A percentile compares a stretch with the other conserved stretches of the same genome.
These are phyloP conservation scores for Pythium biforme DNA, from an alignment of 352 stramenopile genomes.

Conservation along the genomic window DNA sequence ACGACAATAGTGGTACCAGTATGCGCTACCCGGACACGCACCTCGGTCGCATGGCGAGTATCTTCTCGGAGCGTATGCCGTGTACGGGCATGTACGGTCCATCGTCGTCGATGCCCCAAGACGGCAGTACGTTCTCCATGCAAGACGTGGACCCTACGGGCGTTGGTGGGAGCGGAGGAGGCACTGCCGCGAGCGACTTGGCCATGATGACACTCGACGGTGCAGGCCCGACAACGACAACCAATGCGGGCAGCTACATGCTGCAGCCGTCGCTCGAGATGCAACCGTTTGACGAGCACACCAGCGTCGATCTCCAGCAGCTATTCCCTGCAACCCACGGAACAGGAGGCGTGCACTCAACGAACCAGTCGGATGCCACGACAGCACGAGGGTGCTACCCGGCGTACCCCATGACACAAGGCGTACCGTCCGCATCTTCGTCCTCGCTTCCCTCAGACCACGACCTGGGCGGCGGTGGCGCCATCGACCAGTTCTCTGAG, in stretches of 20 bases:
- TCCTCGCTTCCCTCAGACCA: slow-evolving; percentile 9
- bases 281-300: slow-evolving; percentile 25
- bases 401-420: background rate
- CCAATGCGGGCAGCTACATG: background rate
- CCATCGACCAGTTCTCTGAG: slow-evolving; percentile 22
- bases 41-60: slow-evolving; percentile 19
- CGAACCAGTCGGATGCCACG: background rate
- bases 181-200: background rate
- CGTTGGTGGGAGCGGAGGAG: background rate
- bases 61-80: slow-evolving; percentile 28
- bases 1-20: background rate
- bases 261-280: slow-evolving; percentile 22
- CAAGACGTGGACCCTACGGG: slow-evolving; percentile 9
- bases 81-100: slow-evolving; percentile 25
- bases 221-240: background rate
- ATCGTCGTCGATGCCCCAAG: background rate
- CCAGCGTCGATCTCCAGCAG: slow-evolving; percentile 26
- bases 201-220: slow-evolving; percentile 14
- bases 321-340: slow-evolving; percentile 20
- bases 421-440: background rate
- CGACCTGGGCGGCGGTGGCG: background rate
- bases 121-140: slow-evolving; percentile 14
- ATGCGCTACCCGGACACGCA: slow-evolving; percentile 21
- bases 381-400: slow-evolving; percentile 4
- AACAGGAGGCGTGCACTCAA: background rate